These are phyloP conservation scores for Penicillium soppii DNA, from an alignment of 495 filamentous ascomycete species.

Conservation along the genomic window DNA sequence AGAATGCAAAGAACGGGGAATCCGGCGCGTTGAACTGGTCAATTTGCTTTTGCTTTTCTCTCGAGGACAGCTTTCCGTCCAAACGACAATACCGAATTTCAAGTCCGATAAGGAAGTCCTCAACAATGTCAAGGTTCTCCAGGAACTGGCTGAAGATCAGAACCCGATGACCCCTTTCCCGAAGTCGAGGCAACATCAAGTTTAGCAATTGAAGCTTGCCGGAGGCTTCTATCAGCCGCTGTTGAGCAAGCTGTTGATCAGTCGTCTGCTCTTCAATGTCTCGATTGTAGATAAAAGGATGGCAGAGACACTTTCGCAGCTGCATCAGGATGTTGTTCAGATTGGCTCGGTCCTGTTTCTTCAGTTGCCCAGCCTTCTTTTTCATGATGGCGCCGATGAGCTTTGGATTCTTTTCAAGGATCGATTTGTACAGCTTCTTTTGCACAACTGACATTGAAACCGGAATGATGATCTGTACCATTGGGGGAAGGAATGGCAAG, in stretches of 20 bases:
- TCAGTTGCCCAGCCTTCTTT: conserved; percentile 52
- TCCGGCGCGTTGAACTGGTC: conserved; percentile 87
- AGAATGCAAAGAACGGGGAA: conserved; percentile 81
- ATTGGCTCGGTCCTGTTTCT: conserved; percentile 67
- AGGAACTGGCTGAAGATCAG: conserved; percentile 97
- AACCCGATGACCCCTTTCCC: conserved; percentile 85
- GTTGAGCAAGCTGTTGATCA: conserved; percentile 54
- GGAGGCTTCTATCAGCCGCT: conserved; percentile 86
- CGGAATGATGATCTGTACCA: conserved; percentile 92
- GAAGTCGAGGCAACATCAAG: conserved; percentile 86
- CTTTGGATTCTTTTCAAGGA: conserved; percentile 82
- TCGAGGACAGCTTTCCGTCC: conserved; percentile 74
- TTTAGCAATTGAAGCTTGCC: conserved; percentile 86
- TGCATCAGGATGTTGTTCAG: conserved; percentile 95
- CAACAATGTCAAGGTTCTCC: conserved; percentile 80
- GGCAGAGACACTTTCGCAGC: conserved; percentile 89
- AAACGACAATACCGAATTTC: conserved; percentile 72
- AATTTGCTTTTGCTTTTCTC: conserved; percentile 91
- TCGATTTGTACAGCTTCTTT: conserved; percentile 92
- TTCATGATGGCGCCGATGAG: conserved; percentile 86
- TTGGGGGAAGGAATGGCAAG: conserved; percentile 82
- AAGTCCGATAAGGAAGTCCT: conserved; percentile 82
- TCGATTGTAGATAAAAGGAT: conserved; percentile 89
- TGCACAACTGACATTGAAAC: conserved; percentile 90
- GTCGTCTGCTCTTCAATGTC: conserved; percentile 79